Base-by-base conservation (phyloP, 2,329 filamentous ascomycete species). In the Cadophora gregata region DNA sequence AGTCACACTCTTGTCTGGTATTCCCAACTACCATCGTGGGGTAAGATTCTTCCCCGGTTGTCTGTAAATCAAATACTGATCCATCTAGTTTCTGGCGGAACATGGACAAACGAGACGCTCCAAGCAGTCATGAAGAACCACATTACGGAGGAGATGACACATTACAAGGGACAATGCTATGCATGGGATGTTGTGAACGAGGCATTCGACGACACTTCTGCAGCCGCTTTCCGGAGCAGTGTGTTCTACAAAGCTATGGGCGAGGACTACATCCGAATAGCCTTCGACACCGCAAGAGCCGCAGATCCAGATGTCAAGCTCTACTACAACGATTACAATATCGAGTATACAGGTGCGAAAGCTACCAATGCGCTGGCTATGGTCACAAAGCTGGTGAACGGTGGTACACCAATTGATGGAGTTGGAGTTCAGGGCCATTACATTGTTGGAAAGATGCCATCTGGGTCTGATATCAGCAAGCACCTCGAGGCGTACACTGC, bases 121-220 rank as follows among this genome's bases (percentile, higher is more conserved):
- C 81, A 81, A 5, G 77, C 78, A 6, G 82, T 86, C 27, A 79
- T 90, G 68, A 79, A 85, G 75, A 83, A 84, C 62, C 88, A 90
- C 76, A 86, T 91, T 72, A 82, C 83, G 65, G 81, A 84, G 66
- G 85, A 83, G 58, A 83, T 86, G 9, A 80, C 79, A 21, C 82
- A 88, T 76, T 89, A 85, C 78, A 84, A 84, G 76, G 83, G 85
- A 66, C 80, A 84, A 70, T 88, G 87, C 76, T 85, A 86, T 75
- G 81, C 83, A 31, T 90, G 87, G 87, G 88, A 90, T 64, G 87
- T 90, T 0, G 83, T 89, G 29, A 90, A 90, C 75, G 87, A 90
- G 78, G 84, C 83, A 77, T 29, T 67, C 24, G 55, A 67, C 58
- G 60, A 63, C n/a, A 50, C 59, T n/a, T 59, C 29, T 25, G 29